Base-by-base conservation (phyloP, 1,284 basidiomycete genomes). In the Tetrapyrgos nigripes region DNA sequence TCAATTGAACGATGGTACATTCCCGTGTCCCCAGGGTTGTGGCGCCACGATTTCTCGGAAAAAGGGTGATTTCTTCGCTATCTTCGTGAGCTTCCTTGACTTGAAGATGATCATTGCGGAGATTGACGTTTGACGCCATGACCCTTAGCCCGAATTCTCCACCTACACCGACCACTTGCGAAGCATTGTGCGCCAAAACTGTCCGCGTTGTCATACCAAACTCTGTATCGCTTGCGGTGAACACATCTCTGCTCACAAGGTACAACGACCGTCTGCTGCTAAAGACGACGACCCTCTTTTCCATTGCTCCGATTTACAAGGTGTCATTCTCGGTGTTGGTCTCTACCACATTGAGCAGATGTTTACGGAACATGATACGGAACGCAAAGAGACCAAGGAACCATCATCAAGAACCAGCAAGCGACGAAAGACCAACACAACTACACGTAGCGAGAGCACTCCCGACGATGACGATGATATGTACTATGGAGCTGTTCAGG, bases 211-310 rank as follows among this genome's bases (percentile, higher is more conserved):
- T 75, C 73, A 76, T 50, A 80, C 80, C 57, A 78, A 83, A 43
- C 89, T 90, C 63, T 97, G 94, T 73, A 80, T 92, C 60, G 94
- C 94, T 10, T 97, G 94, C 66, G 92, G 92, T 26, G 93, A 96
- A 72, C 77, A 85, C 13, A 76, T 83, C 29, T 81, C 79, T 50
- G 63, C 69, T 14, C 76, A 79, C 48, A 80, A 76, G 62, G 73
- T 73, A 49, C 78, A 76, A 62, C 77, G 75, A 53, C 69, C 77
- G 3, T 70, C 72, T 40, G 65, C 73, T 28, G 73, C 78, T 28
- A 74, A 74, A 37, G 50, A 49, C 17, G 76, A 78, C 50, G 79
- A 84, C 45, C 79, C 82, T 4, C 75, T 97, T 45, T 92, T 96
- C 70, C 94, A 97, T 73, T 97, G 94, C 71, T 83, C 92, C 3